Conservation (phyloP, 2,329 filamentous ascomycete genomes). For the Chaetomium globosum region DNA sequence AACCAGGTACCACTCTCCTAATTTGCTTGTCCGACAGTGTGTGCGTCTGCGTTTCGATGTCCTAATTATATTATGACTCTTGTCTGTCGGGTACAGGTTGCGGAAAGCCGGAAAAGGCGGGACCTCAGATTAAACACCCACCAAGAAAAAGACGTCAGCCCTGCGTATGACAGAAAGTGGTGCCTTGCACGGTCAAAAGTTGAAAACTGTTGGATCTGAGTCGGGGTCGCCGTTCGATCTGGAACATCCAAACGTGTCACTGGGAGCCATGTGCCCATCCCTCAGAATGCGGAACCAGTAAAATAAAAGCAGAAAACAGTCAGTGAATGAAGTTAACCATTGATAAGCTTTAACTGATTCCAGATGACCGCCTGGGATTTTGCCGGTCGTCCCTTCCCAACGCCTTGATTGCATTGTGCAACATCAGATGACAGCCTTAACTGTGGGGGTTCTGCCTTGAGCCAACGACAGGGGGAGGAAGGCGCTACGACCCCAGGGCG, state of each 20-base stretch:
- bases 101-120: not conserved
- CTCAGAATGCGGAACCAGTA: not conserved
- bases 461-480: slow-evolving; percentile 11
- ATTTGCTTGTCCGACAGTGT: too few species aligned
- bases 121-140: not conserved
- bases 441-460: slow-evolving; percentile 21
- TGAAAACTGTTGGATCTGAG: not conserved
- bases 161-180: not conserved
- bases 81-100: not conserved
- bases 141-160: not conserved
- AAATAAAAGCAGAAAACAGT: not conserved
- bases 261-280: not conserved
- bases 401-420: not conserved
- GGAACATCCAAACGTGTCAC: not conserved
- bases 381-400: not conserved
- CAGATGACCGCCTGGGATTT: not conserved
- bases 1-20: too few species aligned
- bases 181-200: not conserved
- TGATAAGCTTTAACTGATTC: not conserved
- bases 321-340: not conserved
- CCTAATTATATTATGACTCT: too few species aligned
- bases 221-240: not conserved
- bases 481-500: not conserved
- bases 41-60: too few species aligned
- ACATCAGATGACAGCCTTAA: slow-evolving; percentile 18